These are phyloP conservation scores for Paracoccidioides lutzii DNA, from an alignment of 2,329 filamentous ascomycete species.

Conservation along the genomic window DNA sequence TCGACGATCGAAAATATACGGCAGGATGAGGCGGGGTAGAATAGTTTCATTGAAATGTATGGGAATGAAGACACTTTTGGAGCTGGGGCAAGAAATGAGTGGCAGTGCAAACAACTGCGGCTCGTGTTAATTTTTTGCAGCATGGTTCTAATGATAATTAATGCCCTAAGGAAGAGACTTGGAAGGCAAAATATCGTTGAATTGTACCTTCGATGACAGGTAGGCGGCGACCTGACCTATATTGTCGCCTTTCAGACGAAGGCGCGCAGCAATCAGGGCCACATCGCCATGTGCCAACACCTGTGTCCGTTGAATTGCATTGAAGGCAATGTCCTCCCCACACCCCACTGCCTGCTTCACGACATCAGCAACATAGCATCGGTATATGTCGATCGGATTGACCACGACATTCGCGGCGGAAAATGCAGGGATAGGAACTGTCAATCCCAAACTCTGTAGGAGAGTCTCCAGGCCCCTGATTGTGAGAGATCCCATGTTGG, in stretches of 20 bases:
- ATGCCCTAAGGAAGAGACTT: not conserved
- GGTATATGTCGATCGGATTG: constrained; percentile 70
- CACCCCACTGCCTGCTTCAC: constrained; percentile 58
- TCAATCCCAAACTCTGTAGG: constrained; percentile 15
- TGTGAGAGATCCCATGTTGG: constrained; percentile 9
- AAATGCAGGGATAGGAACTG: constrained; percentile 15
- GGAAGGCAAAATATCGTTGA: not conserved
- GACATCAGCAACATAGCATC: constrained; percentile 59
- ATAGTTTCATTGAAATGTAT: constrained; percentile 68
- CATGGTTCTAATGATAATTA: not conserved
- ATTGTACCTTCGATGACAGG: not conserved
- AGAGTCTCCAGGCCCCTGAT: constrained; percentile 15
- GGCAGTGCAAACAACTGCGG: not conserved
- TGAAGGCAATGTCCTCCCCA: constrained; percentile 57
- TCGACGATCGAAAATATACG: constrained; percentile 52
- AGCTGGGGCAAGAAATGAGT: not conserved
- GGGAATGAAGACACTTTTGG: constrained; percentile 56
- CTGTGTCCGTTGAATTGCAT: constrained; percentile 63
- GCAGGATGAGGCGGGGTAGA: constrained; percentile 53
- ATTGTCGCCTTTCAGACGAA: constrained; percentile 54
- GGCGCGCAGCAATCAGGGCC: constrained; percentile 62
- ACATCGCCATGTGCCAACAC: constrained; percentile 74
- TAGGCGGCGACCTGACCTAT: not conserved
- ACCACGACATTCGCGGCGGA: constrained; percentile 51
- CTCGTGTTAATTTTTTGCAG: not conserved